phyloP scores from a whole-genome alignment of 2,329 filamentous ascomycete species.

The Colletotrichum orbiculare region DNA sequence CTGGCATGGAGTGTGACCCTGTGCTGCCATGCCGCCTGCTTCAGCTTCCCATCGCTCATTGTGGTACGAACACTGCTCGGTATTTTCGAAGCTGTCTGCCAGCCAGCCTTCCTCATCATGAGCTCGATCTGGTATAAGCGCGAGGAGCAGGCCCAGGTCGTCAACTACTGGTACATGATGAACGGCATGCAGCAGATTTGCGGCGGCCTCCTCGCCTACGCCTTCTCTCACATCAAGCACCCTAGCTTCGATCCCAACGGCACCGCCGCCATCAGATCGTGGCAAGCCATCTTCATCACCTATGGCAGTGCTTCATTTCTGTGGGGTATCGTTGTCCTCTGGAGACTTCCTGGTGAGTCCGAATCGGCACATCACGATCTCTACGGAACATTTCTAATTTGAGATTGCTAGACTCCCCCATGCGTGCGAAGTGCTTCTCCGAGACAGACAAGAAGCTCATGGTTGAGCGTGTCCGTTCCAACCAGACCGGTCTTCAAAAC shows the following conservation, averaged over 20 bases:
- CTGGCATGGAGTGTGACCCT: conserved; percentile 52
- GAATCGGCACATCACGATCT: no score
- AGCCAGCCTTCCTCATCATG: conserved; percentile 57
- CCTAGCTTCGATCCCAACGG: conserved; percentile 28
- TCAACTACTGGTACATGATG: conserved; percentile 46
- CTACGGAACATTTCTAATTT: conserved; percentile 34
- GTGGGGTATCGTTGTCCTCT: conserved; percentile 49
- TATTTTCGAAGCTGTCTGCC: conserved; percentile 56
- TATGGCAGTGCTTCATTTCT: conserved; percentile 49
- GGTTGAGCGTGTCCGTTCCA: conserved; percentile 50
- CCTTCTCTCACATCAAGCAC: conserved; percentile 45
- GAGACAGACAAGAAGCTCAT: conserved; percentile 47
- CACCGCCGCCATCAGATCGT: conserved; percentile 45
- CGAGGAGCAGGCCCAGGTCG: conserved; percentile 47
- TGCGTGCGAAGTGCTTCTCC: conserved; percentile 44
- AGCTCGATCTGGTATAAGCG: conserved; percentile 45
- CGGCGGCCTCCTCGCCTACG: conserved; percentile 53
- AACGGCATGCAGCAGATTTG: conserved; percentile 50
- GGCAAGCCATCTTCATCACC: conserved; percentile 56
- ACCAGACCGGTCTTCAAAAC: conserved; percentile 45
- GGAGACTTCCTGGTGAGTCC: conserved; percentile 55
- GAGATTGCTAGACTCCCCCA: conserved; percentile 43
- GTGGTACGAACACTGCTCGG: conserved; percentile 55
- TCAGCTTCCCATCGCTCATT: conserved; percentile 52
- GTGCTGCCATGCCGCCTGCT: conserved; percentile 24